Evolutionary conservation across 2,329 filamentous ascomycete genomes (phyloP).

Genomic region (Talaromyces islandicus): DNA sequence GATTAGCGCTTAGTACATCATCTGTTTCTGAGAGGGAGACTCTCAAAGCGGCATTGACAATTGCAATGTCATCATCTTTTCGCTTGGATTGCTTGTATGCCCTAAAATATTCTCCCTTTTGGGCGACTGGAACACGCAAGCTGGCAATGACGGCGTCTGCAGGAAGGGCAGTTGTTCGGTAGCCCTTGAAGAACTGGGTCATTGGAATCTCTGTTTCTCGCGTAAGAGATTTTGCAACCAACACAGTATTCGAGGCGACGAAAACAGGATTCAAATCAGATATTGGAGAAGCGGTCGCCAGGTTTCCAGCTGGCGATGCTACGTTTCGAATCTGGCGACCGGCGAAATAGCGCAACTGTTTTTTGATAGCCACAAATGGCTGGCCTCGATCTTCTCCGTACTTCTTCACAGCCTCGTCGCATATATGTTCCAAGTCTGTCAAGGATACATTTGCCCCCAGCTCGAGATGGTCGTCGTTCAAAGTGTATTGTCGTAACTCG

Average conservation of each 20-base stretch:
- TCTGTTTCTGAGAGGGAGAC: slow-evolving; percentile 65
- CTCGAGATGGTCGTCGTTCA: slow-evolving; percentile 77
- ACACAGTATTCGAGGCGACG: slow-evolving; percentile 73
- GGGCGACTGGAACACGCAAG: slow-evolving; percentile 75
- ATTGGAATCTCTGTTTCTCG: slow-evolving; percentile 82
- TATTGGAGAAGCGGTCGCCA: slow-evolving; percentile 91
- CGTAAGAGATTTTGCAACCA: slow-evolving; percentile 71
- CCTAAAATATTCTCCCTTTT: slow-evolving; percentile 74
- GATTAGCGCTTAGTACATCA: slow-evolving; percentile 64
- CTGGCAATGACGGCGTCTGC: slow-evolving; percentile 78
- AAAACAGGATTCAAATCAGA: slow-evolving; percentile 94
- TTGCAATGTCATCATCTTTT: slow-evolving; percentile 97
- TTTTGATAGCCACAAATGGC: slow-evolving; percentile 83
- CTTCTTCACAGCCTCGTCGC: slow-evolving; percentile 68
- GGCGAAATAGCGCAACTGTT: slow-evolving; percentile 91
- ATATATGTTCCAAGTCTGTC: slow-evolving; percentile 84
- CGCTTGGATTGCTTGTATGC: slow-evolving; percentile 96
- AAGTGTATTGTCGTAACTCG: slow-evolving; percentile 74
- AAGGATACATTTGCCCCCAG: slow-evolving; percentile 89
- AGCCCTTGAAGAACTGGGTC: slow-evolving; percentile 86
- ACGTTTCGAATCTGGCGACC: slow-evolving; percentile 95
- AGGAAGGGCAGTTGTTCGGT: slow-evolving; percentile 75
- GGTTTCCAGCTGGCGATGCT: slow-evolving; percentile 90
- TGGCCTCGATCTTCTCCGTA: slow-evolving; percentile 69
- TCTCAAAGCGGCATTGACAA: slow-evolving; percentile 82